Base-by-base conservation (phyloP, 108 stramenopile species). In the Fragilariopsis cylindrus region DNA sequence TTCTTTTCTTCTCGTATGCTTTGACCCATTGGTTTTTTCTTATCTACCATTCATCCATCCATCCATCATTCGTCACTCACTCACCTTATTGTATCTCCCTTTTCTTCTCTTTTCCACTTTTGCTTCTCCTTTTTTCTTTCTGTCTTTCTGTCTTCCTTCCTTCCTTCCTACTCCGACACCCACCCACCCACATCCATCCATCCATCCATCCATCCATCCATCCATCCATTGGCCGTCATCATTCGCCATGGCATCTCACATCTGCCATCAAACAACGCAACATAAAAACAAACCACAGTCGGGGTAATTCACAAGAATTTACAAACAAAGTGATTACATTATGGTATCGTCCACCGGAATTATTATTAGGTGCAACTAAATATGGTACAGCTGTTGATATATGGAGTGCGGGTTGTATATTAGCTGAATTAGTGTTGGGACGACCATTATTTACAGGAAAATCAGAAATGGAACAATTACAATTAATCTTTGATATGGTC, bases 371-470 rank as follows among this genome's bases (percentile, higher is more conserved):
- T 7, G 91, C 89, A 42, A 86, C 86, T 44, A 56, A 75, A 18
- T 96, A 96, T 54, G 91, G 88, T 47, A 73, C 82, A 12, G 79
- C 92, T 5, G 97, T 99, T 2, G 99, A 99, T 71, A 90, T 99
- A 69, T 99, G 98, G 98, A 92, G 93, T 15, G 96, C 95, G 9
- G 99, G 99, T 2, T 98, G 97, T 63, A 96, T 99, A 74, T 73
- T 98, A 40, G 98, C 93, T 3, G 99, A 99, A 75, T 82, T 99
- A 42, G 69, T 97, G 5, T 70, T 90, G 71, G 97, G 98, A 11
- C 86, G 90, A 45, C 96, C 99, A 4, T 78, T 98, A 7, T 97
- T 99, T 72, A 85, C 96, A 4, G 99, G 98, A 1, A 92, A 96
- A 60, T 82, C 88, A 13, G 96, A 97, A 46, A 89, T 98, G 86